Conservation (phyloP, 306 rosid genomes). For the Medicago arabica region DNA sequence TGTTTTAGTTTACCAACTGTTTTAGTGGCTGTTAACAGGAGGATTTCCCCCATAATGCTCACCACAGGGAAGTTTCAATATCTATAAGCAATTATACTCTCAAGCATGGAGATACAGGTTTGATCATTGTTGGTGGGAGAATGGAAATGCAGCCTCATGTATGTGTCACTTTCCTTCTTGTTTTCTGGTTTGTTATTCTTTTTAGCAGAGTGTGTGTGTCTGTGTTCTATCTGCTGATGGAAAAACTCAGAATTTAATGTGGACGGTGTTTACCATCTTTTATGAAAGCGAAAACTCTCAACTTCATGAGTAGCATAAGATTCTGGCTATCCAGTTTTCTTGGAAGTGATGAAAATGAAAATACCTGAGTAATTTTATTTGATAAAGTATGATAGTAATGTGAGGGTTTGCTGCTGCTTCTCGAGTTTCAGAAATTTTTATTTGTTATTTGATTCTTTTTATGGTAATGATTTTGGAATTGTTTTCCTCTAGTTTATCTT, state of each 20-base stretch:
- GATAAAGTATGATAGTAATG: constrained; percentile 20
- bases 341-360: constrained; percentile 37
- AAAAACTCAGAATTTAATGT: constrained; percentile 5
- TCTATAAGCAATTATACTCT: constrained; percentile 87
- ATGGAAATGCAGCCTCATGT: constrained; percentile 98
- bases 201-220: neutral
- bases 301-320: constrained; percentile 21
- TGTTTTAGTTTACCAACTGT: constrained; percentile 33
- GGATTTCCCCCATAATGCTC: constrained; percentile 97
- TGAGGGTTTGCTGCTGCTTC: neutral
- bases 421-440: constrained; percentile 33
- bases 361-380: constrained; percentile 28
- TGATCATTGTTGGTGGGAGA: constrained; percentile 95
- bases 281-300: neutral
- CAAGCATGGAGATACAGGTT: constrained; percentile 92
- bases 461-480: constrained; percentile 31
- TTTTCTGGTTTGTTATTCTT: constrained; percentile 24
- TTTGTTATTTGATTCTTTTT: constrained; percentile 24
- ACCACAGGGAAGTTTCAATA: constrained; percentile 91
- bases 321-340: constrained; percentile 14
- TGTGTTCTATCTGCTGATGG: constrained; percentile 21
- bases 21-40: constrained; percentile 56
- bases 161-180: constrained; percentile 42
- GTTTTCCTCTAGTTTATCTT: constrained; percentile 17
- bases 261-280: constrained; percentile 27